Evolutionary conservation across 2,329 filamentous ascomycete genomes (phyloP), one percentile per base, ranked within the genome.

Genomic region (Fusarium metavorans): DNA sequence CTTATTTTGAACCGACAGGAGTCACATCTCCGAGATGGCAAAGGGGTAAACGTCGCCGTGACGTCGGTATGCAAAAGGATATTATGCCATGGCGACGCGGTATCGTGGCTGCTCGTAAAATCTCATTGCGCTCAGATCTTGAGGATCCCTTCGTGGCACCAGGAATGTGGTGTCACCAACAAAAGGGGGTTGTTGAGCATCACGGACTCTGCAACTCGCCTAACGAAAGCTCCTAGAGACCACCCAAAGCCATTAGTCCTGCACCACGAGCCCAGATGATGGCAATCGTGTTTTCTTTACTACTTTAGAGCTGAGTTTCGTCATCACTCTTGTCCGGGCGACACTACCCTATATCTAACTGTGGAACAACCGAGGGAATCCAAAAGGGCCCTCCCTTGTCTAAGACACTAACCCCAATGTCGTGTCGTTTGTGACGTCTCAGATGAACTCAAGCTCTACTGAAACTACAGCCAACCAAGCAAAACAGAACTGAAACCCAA

Each of bases 401-500:
- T 74, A 50, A 73, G 65, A 67, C 65, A 63, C 45, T 18, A 18
- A 50, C 52, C 57, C 48, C 72, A 70, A 57, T 56, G 23, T 37
- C 41, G 32, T 54, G 25, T 54, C 60, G 25, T 70, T 77, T 68
- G 58, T 70, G 63, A 67, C 57, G 71, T 72, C 71, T 70, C 66
- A 73, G 66, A 69, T 60, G 20, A 58, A 66, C 16, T 64, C 45
- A 34, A 37, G 41, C 52, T 61, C 48, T 57, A 48, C 65, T 58
- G 58, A 64, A 64, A 66, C 67, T 18, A 23, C 66, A 65, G 34
- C 43, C 61, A 39, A 64, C 43, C 7, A 56, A 63, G 74, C 74
- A 72, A 78, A 76, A 78, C 76, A 76, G 35, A 39, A 72, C 67
- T 78, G 76, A 78, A 78, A 78, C 76, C 32, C 56, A 56, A 61